phyloP scores from a whole-genome alignment of 2,329 filamentous ascomycete species.

The Dothideomycetes sp. region DNA sequence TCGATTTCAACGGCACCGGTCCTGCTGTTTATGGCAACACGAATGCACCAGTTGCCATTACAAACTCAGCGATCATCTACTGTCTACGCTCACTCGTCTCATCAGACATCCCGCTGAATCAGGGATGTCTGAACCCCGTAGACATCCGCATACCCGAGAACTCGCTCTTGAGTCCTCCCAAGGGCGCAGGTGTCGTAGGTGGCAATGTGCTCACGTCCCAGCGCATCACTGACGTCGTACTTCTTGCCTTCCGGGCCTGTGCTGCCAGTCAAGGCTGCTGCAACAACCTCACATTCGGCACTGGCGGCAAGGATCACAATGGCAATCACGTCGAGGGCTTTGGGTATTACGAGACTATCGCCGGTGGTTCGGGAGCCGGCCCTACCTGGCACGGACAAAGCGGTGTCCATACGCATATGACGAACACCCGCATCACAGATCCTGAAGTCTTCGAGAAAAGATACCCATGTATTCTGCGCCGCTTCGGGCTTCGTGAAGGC shows the following conservation, averaged over 20 bases:
- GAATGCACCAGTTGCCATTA: conserved; percentile 68
- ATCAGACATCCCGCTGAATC: conserved; percentile 72
- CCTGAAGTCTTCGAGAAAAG: conserved; percentile 64
- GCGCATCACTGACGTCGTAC: conserved; percentile 67
- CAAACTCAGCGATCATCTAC: conserved; percentile 64
- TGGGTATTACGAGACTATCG: conserved; percentile 74
- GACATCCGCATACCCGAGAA: conserved; percentile 59
- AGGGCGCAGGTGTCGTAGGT: conserved; percentile 65
- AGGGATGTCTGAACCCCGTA: conserved; percentile 68
- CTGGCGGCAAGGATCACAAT: conserved; percentile 52
- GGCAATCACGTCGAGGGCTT: conserved; percentile 55
- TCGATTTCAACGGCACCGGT: conserved; percentile 13
- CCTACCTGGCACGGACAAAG: conserved; percentile 60
- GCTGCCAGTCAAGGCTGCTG: conserved; percentile 67
- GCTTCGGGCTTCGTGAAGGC: conserved; percentile 53
- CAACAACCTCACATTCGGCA: conserved; percentile 73
- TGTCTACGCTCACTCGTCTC: conserved; percentile 8
- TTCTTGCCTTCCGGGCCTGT: conserved; percentile 65
- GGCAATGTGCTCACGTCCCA: conserved; percentile 69
- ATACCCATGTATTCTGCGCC: conserved; percentile 59
- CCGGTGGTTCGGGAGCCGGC: conserved; percentile 62
- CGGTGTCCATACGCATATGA: conserved; percentile 69
- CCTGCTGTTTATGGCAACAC: conserved; percentile 17
- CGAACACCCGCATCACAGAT: conserved; percentile 70
- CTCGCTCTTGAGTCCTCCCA: conserved; percentile 61